A percentile compares a stretch with the other conserved stretches of the same genome.
phyloP scores from a whole-genome alignment of 495 filamentous ascomycete species.

The Neurospora tetraspora region DNA sequence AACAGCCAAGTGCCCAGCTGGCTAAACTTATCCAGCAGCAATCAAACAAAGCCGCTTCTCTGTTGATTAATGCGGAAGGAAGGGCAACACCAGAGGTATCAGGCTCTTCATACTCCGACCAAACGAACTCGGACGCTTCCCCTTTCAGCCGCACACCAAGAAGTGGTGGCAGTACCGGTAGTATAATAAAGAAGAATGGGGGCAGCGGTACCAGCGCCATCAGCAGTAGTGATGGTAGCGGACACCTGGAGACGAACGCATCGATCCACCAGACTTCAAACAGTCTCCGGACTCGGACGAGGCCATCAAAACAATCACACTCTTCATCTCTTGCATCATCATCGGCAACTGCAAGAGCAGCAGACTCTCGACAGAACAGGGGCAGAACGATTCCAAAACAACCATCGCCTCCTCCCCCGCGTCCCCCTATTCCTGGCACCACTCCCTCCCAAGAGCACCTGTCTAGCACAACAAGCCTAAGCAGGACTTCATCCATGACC shows the following conservation, averaged over 20 bases:
- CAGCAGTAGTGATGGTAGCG: neutral
- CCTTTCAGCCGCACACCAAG: neutral
- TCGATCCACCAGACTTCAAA: neutral
- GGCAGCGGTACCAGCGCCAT: neutral
- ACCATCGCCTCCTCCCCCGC: neutral
- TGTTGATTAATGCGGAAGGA: neutral
- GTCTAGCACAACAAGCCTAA: neutral
- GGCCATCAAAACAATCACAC: neutral
- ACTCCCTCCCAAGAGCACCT: neutral
- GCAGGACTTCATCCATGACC: neutral
- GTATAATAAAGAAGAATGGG: neutral
- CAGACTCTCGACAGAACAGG: neutral
- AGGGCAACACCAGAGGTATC: neutral
- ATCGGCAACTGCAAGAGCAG: neutral
- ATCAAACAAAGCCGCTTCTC: too few species aligned
- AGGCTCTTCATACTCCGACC: constrained; percentile 5
- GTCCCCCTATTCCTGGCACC: neutral
- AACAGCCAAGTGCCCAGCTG: too few species aligned
- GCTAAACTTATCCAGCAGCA: too few species aligned
- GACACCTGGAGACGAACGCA: neutral
- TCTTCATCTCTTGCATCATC: neutral
- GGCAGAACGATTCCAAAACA: neutral
- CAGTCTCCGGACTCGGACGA: neutral
- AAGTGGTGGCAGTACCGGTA: neutral
- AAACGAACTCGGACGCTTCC: constrained; percentile 1